Conservation (phyloP, 2,329 filamentous ascomycete genomes). For the Ceratocystis cacaofunesta region DNA sequence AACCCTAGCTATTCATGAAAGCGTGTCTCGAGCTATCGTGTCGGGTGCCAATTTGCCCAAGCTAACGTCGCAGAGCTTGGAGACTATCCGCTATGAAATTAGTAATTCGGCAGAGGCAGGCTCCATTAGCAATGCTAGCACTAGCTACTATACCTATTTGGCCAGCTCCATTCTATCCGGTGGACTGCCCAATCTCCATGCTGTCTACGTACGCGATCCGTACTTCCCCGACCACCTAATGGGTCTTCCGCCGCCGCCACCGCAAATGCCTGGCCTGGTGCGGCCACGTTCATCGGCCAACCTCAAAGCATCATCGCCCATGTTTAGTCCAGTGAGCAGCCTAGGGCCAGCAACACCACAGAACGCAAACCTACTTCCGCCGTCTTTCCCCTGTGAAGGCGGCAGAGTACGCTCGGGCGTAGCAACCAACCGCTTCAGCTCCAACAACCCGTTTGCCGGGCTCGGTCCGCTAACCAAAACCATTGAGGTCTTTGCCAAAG, state of each 20-base stretch:
- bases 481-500: slow-evolving; percentile 46
- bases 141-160: slow-evolving; percentile 71
- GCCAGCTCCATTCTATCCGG: slow-evolving; percentile 66
- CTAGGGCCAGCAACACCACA: slow-evolving; percentile 21
- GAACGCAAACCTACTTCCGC: slow-evolving; percentile 8
- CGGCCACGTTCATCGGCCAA: slow-evolving; percentile 25
- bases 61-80: slow-evolving; percentile 53
- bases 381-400: slow-evolving; percentile 18
- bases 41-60: slow-evolving; percentile 37
- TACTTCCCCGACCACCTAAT: slow-evolving; percentile 69
- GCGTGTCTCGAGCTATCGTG: slow-evolving; percentile 36
- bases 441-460: slow-evolving; percentile 43
- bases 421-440: slow-evolving; percentile 34
- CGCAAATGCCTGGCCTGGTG: slow-evolving; percentile 35
- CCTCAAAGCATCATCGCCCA: slow-evolving; percentile 18
- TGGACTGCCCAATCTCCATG: slow-evolving; percentile 55
- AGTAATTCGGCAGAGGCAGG: slow-evolving; percentile 42
- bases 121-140: slow-evolving; percentile 39
- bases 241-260: slow-evolving; percentile 50
- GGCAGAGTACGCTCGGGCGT: slow-evolving; percentile 17
- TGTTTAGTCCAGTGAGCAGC: slow-evolving; percentile 12
- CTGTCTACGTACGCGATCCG: slow-evolving; percentile 75
- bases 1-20: slow-evolving; percentile 40
- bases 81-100: slow-evolving; percentile 71
- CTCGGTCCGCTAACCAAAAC: slow-evolving; percentile 33